A percentile compares a stretch with the other conserved stretches of the same genome.
These are phyloP conservation scores for Obelidium mucronatum DNA, from an alignment of 192 early-diverging fungal genomes.

Conservation along the genomic window DNA sequence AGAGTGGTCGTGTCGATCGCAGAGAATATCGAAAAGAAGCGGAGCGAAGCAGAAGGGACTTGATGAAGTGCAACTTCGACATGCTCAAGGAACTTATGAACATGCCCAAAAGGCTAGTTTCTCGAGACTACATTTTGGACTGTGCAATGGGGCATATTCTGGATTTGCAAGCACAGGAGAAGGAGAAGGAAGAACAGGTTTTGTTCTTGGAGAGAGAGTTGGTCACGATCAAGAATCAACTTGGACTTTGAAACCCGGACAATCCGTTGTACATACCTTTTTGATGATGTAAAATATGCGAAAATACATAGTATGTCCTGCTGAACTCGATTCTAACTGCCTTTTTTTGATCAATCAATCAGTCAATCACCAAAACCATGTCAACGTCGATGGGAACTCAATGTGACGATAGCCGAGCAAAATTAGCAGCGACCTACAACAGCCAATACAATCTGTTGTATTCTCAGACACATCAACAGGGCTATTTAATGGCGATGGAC, in stretches of 20 bases:
- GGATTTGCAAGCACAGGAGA: background rate
- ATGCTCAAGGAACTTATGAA: background rate
- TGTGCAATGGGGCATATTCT: constrained; percentile 1
- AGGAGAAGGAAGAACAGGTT: background rate
- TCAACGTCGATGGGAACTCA: no score
- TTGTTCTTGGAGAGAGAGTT: constrained; percentile 11
- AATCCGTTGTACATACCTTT: no score
- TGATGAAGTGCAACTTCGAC: constrained; percentile 1
- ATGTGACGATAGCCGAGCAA: no score
- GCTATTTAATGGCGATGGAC: no score
- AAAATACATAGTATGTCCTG: no score
- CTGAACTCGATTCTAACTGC: no score
- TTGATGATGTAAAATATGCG: no score
- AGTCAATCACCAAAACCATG: no score
- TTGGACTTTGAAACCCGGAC: background rate
- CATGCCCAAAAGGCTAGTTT: background rate
- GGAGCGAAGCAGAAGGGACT: constrained; percentile 15
- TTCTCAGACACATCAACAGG: no score
- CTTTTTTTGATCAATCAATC: no score
- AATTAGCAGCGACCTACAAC: no score
- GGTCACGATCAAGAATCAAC: background rate
- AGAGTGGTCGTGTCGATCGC: background rate
- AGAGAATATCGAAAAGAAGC: constrained; percentile 30
- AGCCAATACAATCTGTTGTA: no score
- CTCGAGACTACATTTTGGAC: background rate